Conservation (phyloP, 352 stramenopile species). For the Globisporangium splendens region DNA sequence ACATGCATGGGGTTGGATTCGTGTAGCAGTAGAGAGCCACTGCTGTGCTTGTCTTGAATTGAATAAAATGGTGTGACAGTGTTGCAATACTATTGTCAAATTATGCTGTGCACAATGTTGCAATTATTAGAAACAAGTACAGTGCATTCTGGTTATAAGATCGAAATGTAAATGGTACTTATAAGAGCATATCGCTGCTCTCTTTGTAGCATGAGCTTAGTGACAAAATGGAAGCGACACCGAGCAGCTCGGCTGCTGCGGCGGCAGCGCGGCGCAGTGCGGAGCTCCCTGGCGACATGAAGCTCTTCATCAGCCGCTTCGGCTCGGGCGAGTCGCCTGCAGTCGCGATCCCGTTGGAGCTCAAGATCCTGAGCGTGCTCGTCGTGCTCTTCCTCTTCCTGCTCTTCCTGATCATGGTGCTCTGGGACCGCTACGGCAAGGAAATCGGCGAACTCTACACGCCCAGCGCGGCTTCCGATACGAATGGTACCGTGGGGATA, state of each 20-base stretch:
- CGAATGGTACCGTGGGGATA: conserved; percentile 19
- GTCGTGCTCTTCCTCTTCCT: conserved; percentile 74
- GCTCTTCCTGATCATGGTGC: conserved; percentile 72
- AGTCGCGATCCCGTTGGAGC: conserved; percentile 47
- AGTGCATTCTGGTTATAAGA: too few relatives aligned
- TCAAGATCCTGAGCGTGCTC: conserved; percentile 67
- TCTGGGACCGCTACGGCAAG: conserved; percentile 85
- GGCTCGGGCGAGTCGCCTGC: conserved; percentile 19
- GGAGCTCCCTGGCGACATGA: conserved; percentile 27
- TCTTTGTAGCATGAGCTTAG: too few relatives aligned
- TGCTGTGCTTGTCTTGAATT: too few relatives aligned
- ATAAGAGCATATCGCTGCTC: background rate
- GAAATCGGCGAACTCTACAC: conserved; percentile 83
- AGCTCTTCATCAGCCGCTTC: conserved; percentile 16
- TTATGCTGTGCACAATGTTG: too few relatives aligned
- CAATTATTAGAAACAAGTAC: too few relatives aligned
- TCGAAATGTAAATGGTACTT: conserved; percentile 6
- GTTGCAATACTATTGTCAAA: too few relatives aligned
- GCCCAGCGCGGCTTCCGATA: conserved; percentile 22
- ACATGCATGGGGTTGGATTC: background rate
- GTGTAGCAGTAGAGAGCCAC: too few relatives aligned
- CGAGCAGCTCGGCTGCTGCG: conserved; percentile 12
- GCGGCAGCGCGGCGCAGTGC: conserved; percentile 7
- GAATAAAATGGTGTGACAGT: too few relatives aligned
- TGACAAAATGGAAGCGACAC: conserved; percentile 13